Base-by-base conservation (phyloP, 331 rosid genomes). In the Stylosanthes scabra region DNA sequence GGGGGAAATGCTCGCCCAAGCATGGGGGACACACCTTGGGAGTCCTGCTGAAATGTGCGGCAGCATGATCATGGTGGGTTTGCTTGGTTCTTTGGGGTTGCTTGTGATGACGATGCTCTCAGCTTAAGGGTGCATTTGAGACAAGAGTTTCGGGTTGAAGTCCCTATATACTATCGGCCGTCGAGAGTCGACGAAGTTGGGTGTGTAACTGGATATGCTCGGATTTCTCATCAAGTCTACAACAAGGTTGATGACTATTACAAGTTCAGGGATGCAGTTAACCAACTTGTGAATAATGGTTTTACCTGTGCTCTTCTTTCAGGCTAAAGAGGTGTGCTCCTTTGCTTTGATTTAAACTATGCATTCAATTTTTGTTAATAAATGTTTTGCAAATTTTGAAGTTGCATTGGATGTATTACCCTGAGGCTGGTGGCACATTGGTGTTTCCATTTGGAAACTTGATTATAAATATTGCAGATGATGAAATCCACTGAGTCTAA, bases 211-310 rank as follows among this genome's bases (percentile, higher is more conserved):
- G 99, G 97, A 40, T 95, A 95, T 81, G 96, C 93, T 8, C 81
- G 99, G 42, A 95, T 95, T 83, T 91, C 97, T 63, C 80, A 95
- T 81, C 99, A 95, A 70, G 92, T 95, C 10, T 95, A 95, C 85
- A 95, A 95, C 72, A 90, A 72, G 75, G 83, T 74, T 31, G 91
- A 90, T 11, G 98, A 95, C 66, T 95, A 92, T 81, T n/a, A 70
- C 77, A 92, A 71, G 89, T 84, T 95, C 72, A 85, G 92, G 84
- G 91, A 90, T 44, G 90, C 89, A 37, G 71, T 95, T 74, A 82
- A 72, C 59, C 82, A 90, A 37, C 99, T 95, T 54, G 96, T 92
- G 40, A 58, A 46, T 9, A 70, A 72, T 13, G 88, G 92, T 9
- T 90, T 92, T 81, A 85, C 90, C 51, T 93, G 98, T 49, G 66